Evolutionary conservation across 257 asterid species (phyloP).

Genomic region (Nicotiana benthamiana): DNA sequence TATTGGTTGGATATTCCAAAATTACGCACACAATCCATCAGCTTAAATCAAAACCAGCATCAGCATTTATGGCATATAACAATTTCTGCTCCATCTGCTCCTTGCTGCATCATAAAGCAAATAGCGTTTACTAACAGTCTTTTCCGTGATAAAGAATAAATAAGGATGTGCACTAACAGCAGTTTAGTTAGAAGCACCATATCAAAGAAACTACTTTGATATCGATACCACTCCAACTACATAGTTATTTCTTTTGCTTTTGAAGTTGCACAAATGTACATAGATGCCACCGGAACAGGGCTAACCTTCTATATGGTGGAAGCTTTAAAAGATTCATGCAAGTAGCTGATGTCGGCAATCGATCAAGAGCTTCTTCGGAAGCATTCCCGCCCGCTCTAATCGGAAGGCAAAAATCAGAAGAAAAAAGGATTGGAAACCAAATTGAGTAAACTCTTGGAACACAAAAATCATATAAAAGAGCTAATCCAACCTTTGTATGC

Average conservation of each 20-base stretch:
- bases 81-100: conserved; percentile 85
- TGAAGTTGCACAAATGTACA: background rate
- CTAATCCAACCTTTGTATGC: conserved; percentile 67
- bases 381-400: conserved; percentile 84
- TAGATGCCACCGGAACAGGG: background rate
- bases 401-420: background rate
- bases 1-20: background rate
- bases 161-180: background rate
- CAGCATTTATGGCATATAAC: conserved; percentile 75
- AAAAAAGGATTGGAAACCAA: background rate
- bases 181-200: background rate
- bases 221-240: background rate
- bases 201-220: background rate
- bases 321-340: conserved; percentile 98
- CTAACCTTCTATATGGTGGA: conserved; percentile 93
- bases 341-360: conserved; percentile 95
- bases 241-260: background rate
- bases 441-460: background rate
- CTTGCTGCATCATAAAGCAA: conserved; percentile 46
- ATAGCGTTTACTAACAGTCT: background rate
- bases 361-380: conserved; percentile 77
- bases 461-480: background rate
- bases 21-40: conserved; percentile 23
- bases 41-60: conserved; percentile 95
- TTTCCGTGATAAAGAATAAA: background rate